Conservation (phyloP, 2,329 filamentous ascomycete genomes). For the Pezicula neosporulosa region DNA sequence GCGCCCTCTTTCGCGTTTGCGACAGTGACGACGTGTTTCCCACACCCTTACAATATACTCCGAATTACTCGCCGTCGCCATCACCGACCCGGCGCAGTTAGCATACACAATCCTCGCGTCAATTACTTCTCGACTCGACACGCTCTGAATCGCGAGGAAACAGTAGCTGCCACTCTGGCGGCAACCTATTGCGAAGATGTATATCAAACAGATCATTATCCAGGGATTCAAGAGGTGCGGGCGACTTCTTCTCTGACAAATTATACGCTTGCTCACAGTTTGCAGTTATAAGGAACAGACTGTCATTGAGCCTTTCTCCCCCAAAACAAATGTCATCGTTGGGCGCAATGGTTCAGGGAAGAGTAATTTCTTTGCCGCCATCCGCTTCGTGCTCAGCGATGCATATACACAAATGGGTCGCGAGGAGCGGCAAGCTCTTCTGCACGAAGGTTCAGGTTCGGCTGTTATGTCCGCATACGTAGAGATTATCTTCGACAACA, state of each 20-base stretch:
- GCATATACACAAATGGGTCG: conserved; percentile 94
- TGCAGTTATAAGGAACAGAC: conserved; percentile 98
- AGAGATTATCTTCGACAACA: conserved; percentile 98
- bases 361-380: conserved; percentile 99
- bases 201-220: conserved; percentile 99
- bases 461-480: conserved; percentile 99
- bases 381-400: conserved; percentile 97
- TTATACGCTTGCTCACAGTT: conserved; percentile 9
- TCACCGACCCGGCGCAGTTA: no score
- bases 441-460: conserved; percentile 97
- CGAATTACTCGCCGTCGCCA: no score
- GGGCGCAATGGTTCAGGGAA: conserved; percentile 99
- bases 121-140: neutral
- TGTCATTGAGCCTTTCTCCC: conserved; percentile 96
- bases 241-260: neutral
- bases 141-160: conserved; percentile 1
- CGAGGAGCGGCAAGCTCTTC: conserved; percentile 89
- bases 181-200: conserved; percentile 56
- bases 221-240: conserved; percentile 97
- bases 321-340: conserved; percentile 97
- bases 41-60: no score
- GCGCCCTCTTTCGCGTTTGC: no score
- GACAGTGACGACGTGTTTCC: no score
- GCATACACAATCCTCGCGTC: neutral
- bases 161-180: conserved; percentile 11